A percentile compares a stretch with the other conserved stretches of the same genome.
phyloP scores from a whole-genome alignment of 768 basidiomycete genomes.

The Mycena rosella region DNA sequence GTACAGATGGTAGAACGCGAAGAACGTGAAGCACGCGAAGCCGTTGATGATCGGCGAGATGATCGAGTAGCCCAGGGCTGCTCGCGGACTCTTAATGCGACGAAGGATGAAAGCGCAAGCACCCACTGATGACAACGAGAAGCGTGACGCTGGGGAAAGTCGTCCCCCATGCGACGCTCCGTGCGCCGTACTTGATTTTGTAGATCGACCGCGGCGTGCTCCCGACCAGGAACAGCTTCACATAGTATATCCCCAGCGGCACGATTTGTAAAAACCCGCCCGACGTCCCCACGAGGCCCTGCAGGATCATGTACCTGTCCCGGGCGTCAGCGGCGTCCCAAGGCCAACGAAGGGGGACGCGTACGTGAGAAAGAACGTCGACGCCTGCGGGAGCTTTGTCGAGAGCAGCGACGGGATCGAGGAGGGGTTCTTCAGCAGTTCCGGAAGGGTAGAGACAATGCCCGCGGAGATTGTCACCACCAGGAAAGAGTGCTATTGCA shows the following conservation, averaged over 20 bases:
- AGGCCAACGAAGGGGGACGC: conserved; percentile 34
- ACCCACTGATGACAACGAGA: conserved; percentile 86
- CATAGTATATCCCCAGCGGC: conserved; percentile 85
- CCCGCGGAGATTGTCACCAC: conserved; percentile 90
- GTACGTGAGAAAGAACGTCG: conserved; percentile 92
- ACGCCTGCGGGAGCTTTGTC: conserved; percentile 82
- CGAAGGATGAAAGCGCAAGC: conserved; percentile 45
- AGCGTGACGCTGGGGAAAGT: conserved; percentile 81
- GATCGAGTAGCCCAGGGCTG: conserved; percentile 84
- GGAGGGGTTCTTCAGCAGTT: conserved; percentile 74
- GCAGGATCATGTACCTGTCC: conserved; percentile 78
- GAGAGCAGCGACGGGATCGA: conserved; percentile 82
- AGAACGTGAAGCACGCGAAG: conserved; percentile 85
- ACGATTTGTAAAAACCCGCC: conserved; percentile 87
- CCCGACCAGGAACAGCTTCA: conserved; percentile 89
- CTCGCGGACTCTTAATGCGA: too few species aligned
- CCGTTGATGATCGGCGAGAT: conserved; percentile 97
- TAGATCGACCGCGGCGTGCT: conserved; percentile 91
- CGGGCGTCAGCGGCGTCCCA: conserved; percentile 5
- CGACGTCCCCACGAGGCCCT: conserved; percentile 84
- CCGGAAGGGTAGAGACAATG: conserved; percentile 77
- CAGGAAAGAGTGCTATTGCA: conserved; percentile 92
- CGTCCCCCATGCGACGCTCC: conserved; percentile 82
- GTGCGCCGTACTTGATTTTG: conserved; percentile 81
- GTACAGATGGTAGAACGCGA: conserved; percentile 85